Conservation (phyloP, 2,329 filamentous ascomycete genomes). For the Helminthosporium solani region DNA sequence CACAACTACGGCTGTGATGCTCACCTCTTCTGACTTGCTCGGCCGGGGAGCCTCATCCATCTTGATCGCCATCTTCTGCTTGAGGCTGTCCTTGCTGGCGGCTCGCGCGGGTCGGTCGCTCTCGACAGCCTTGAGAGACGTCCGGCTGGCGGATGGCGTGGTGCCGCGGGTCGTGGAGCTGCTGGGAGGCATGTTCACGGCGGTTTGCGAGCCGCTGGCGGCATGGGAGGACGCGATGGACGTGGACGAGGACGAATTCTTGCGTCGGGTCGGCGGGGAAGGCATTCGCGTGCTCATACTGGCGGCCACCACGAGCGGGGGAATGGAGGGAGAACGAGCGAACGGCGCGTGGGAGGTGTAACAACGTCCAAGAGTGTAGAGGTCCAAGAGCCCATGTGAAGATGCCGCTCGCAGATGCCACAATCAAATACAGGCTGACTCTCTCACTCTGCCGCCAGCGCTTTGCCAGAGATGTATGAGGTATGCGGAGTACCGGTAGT, state of each 20-base stretch:
- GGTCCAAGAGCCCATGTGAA: slow-evolving; percentile 1
- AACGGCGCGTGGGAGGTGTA: background rate
- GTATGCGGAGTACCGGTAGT: background rate
- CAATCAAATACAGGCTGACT: slow-evolving; percentile 6
- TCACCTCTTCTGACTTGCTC: slow-evolving; percentile 41
- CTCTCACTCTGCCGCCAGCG: slow-evolving; percentile 16
- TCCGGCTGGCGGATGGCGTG: slow-evolving; percentile 30
- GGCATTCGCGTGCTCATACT: slow-evolving; percentile 36
- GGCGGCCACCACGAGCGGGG: slow-evolving; percentile 18
- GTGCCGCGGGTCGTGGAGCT: slow-evolving; percentile 25
- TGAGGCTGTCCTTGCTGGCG: slow-evolving; percentile 43
- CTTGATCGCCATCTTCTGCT: slow-evolving; percentile 39
- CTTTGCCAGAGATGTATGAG: slow-evolving; percentile 5
- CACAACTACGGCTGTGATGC: too few relatives aligned
- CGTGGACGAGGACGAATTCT: slow-evolving; percentile 33
- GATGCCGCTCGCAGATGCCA: slow-evolving; percentile 5
- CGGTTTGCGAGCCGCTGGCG: slow-evolving; percentile 21
- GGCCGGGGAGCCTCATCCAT: slow-evolving; percentile 32
- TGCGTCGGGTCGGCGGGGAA: slow-evolving; percentile 35
- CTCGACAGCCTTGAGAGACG: slow-evolving; percentile 25
- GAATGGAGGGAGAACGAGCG: background rate
- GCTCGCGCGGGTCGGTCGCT: slow-evolving; percentile 32
- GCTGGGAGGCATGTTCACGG: slow-evolving; percentile 29
- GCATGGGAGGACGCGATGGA: slow-evolving; percentile 28
- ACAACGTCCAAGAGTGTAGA: background rate